A percentile compares a stretch with the other conserved stretches of the same genome.
Evolutionary conservation across 2,329 filamentous ascomycete species (phyloP).

Genomic region (Phyllachora maydis): DNA sequence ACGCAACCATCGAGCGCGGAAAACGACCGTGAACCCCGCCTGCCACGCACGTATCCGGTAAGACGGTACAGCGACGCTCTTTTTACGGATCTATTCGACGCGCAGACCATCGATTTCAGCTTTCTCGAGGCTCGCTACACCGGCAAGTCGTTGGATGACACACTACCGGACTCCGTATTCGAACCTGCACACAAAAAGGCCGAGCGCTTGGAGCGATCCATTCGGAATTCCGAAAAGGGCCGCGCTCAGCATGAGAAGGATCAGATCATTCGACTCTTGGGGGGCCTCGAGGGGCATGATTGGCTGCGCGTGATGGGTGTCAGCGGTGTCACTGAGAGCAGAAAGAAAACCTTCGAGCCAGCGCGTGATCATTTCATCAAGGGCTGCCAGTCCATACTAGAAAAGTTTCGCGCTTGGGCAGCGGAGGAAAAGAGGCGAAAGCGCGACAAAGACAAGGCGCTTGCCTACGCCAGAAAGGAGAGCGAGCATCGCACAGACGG

Average conservation of each 20-base stretch:
- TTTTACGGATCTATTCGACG: conserved; percentile 33
- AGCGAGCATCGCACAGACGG: conserved; percentile 7
- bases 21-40: conserved; percentile 6
- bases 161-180: conserved; percentile 33
- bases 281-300: conserved; percentile 73
- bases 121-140: conserved; percentile 27
- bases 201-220: conserved; percentile 37
- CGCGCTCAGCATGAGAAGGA: conserved; percentile 47
- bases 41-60: conserved; percentile 14
- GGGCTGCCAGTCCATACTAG: conserved; percentile 61
- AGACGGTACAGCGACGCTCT: conserved; percentile 33
- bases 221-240: conserved; percentile 42
- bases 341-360: conserved; percentile 70
- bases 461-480: conserved; percentile 17
- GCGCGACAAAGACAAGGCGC: conserved; percentile 50
- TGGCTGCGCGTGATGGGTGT: conserved; percentile 89
- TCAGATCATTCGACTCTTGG: conserved; percentile 45
- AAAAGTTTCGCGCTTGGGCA: conserved; percentile 78
- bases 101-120: conserved; percentile 33
- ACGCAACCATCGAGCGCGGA: conserved; percentile 11
- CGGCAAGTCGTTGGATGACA: conserved; percentile 24
- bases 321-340: conserved; percentile 62
- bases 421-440: conserved; percentile 75
- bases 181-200: conserved; percentile 34
- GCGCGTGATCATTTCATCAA: conserved; percentile 70